Base-by-base conservation (phyloP, 768 basidiomycete species). In the Suillus sp. region DNA sequence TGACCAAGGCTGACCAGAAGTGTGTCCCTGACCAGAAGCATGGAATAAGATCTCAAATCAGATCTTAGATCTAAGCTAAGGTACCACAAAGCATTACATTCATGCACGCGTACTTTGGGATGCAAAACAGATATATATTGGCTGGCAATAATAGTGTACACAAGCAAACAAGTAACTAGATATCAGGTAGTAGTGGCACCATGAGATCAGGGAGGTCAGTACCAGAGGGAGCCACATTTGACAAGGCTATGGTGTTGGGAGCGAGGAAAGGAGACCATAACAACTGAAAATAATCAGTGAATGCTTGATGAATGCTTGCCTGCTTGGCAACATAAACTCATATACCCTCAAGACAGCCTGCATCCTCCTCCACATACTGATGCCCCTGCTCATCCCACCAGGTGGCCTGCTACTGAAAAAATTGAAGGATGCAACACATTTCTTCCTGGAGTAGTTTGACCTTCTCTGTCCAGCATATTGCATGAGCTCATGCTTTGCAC, bases 401-500 rank as follows among this genome's bases (percentile, higher is more conserved):
- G 22, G 20, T 32, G 13, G 62, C 62, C 43, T 61, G 60, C 55
- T 37, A 64, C 30, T 58, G 40, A 30, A 67, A 38, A 30, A 58
- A 66, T 18, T 35, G 45, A 6, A 66, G 64, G 20, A 64, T 45
- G 9, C 67, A 47, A 10, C 65, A 37, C 69, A 68, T 70, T 51
- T 70, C 69, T 47, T 70, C 69, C 0, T 38, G 47, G 4, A 70
- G 40, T 1, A 66, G 65, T 11, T 54, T 22, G 3, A 66, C 59
- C 20, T 70, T 69, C 38, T 70, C 69, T 0, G 56, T 35, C 60
- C 69, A 70, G 1, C 66, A 60, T 16, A 50, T 34, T 11, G 64
- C 57, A 2, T 69, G 48, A 1, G 66, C 70, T 40, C 51, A 4
- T 2, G 43, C n/a, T n/a, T 43, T 43, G 43, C 43, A 43, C 43